phyloP scores from a whole-genome alignment of 2,329 filamentous ascomycete genomes.

The Pseudopithomyces maydicus region DNA sequence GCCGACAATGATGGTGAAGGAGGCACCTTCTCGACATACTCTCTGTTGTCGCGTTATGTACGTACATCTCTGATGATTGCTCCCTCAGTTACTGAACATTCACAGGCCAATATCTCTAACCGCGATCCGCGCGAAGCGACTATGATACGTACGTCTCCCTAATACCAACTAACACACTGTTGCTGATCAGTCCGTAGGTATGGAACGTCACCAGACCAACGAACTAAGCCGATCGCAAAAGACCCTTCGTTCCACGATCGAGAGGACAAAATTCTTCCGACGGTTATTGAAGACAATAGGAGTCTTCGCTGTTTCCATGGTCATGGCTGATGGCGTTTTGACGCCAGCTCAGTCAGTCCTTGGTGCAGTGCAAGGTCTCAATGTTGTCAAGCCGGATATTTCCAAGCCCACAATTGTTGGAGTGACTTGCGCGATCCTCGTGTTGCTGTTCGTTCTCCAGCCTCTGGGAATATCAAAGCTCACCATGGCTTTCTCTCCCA shows the following conservation, averaged over 20 bases:
- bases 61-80: not conserved
- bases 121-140: conserved; percentile 62
- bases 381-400: conserved; percentile 63
- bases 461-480: conserved; percentile 68
- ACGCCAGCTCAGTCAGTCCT: conserved; percentile 74
- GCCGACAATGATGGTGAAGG: conserved; percentile 75
- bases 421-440: conserved; percentile 66
- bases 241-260: conserved; percentile 61
- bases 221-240: conserved; percentile 61
- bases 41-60: conserved; percentile 63
- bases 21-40: conserved; percentile 71
- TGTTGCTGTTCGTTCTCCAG: conserved; percentile 67
- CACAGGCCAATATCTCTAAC: conserved; percentile 64
- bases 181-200: conserved; percentile 27
- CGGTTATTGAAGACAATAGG: conserved; percentile 64
- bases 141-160: conserved; percentile 51
- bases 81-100: not conserved
- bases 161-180: not conserved
- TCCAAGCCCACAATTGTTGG: conserved; percentile 64
- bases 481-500: conserved; percentile 66
- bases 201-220: conserved; percentile 63
- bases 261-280: conserved; percentile 60
- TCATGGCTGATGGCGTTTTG: conserved; percentile 69
- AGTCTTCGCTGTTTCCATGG: conserved; percentile 70
- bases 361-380: conserved; percentile 67